Evolutionary conservation across 352 stramenopile species (phyloP).

Genomic region (Peronospora tabacina): DNA sequence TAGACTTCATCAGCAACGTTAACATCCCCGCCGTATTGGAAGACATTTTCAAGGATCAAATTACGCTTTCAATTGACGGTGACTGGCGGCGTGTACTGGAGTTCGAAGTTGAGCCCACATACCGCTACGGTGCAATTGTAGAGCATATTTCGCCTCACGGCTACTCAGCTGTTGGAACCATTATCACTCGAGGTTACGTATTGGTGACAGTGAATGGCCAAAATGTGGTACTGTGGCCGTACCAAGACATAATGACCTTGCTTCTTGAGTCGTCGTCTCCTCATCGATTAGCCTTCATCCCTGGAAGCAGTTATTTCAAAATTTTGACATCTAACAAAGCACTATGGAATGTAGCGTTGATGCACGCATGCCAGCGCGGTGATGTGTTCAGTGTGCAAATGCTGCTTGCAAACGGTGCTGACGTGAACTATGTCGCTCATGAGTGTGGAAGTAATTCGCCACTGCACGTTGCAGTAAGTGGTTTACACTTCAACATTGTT

Average conservation of each 20-base stretch:
- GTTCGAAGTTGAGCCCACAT: conserved; percentile 77
- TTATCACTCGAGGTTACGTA: conserved; percentile 68
- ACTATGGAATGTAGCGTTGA: conserved; percentile 84
- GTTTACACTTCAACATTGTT: conserved; percentile 78
- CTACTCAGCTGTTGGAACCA: conserved; percentile 59
- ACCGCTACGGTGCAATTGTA: conserved; percentile 75
- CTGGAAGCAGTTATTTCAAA: conserved; percentile 80
- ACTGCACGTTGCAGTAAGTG: conserved; percentile 71
- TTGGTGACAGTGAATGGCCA: conserved; percentile 82
- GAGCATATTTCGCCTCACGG: conserved; percentile 71
- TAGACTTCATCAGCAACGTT: conserved; percentile 83
- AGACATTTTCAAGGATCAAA: conserved; percentile 87
- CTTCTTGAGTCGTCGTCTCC: conserved; percentile 61
- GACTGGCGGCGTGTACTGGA: conserved; percentile 76
- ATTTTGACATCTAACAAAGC: conserved; percentile 84
- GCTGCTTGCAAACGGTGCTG: conserved; percentile 76
- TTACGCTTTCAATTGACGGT: conserved; percentile 82
- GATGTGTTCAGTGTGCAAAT: conserved; percentile 84
- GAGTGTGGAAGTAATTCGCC: conserved; percentile 75
- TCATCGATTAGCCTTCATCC: conserved; percentile 79
- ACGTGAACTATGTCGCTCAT: conserved; percentile 84
- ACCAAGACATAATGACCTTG: conserved; percentile 53
- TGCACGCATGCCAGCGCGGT: conserved; percentile 78
- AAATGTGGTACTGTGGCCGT: conserved; percentile 84
- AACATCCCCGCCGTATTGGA: conserved; percentile 82